Conservation (phyloP, 1,284 basidiomycete species). For the Apiotrichum gamsii region DNA sequence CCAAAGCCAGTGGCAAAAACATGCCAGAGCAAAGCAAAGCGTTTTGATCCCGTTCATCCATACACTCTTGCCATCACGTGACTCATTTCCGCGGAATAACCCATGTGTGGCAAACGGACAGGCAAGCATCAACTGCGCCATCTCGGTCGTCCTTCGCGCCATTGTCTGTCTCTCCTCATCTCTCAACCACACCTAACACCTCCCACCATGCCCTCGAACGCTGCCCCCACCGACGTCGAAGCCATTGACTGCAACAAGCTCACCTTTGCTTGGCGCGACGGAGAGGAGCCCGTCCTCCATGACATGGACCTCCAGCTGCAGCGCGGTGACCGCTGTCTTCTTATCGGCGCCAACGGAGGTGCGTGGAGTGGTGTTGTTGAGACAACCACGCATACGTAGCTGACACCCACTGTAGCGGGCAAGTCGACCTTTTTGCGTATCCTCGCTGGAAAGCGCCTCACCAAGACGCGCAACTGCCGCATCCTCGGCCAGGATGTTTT, state of each 20-base stretch:
- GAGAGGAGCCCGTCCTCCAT: conserved; percentile 52
- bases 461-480: conserved; percentile 60
- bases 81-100: too few relatives aligned
- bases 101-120: too few relatives aligned
- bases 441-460: conserved; percentile 84
- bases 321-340: conserved; percentile 68
- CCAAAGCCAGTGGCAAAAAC: too few relatives aligned
- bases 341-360: conserved; percentile 91
- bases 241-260: conserved; percentile 58
- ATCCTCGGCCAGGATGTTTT: conserved; percentile 83
- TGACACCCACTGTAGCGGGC: conserved; percentile 60
- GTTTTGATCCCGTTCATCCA: too few relatives aligned
- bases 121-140: too few relatives aligned
- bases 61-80: too few relatives aligned
- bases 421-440: conserved; percentile 94
- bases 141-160: too few relatives aligned
- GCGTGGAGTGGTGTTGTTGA: conserved; percentile 20
- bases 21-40: too few relatives aligned
- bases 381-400: too few relatives aligned
- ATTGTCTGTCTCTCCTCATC: too few relatives aligned
- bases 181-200: not conserved
- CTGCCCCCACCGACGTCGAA: conserved; percentile 8
- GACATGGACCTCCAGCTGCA: conserved; percentile 62
- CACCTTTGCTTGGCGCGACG: conserved; percentile 57
- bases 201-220: conserved; percentile 4